Evolutionary conservation across 176 grass and related monocot genomes (phyloP).

Genomic region (Ampelocalamus luodianensis): DNA sequence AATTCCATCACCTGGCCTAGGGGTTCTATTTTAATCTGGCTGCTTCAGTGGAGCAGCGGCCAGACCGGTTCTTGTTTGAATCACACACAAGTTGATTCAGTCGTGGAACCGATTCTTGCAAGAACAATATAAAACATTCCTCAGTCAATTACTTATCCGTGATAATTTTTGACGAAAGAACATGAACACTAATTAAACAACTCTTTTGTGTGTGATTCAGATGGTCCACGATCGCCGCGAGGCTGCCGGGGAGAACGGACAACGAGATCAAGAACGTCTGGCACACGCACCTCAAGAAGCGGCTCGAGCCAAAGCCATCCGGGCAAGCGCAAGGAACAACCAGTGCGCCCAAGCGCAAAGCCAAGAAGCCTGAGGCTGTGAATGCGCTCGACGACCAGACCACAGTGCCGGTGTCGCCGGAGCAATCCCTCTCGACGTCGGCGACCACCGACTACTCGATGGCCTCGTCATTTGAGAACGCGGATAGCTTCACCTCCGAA

Average conservation of each 20-base stretch:
- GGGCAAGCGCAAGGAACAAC: not conserved
- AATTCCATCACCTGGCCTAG: not conserved
- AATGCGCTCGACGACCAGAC: not conserved
- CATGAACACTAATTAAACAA: slow-evolving; percentile 24
- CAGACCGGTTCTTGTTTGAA: slow-evolving; percentile 3
- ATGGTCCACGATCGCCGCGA: slow-evolving; percentile 83
- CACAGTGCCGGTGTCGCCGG: slow-evolving; percentile 38
- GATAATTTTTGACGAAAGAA: not conserved
- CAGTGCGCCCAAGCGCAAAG: slow-evolving; percentile 36
- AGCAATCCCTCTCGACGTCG: slow-evolving; percentile 47
- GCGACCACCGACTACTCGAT: slow-evolving; percentile 37
- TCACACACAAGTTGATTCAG: not conserved
- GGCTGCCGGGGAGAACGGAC: slow-evolving; percentile 83
- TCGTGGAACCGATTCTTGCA: not conserved
- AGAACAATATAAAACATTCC: slow-evolving; percentile 11
- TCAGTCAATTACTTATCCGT: not conserved
- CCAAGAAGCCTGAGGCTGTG: slow-evolving; percentile 16
- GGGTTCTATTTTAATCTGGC: not conserved
- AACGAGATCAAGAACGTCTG: slow-evolving; percentile 96
- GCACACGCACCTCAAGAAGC: slow-evolving; percentile 89
- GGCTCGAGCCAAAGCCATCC: slow-evolving; percentile 37
- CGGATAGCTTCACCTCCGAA: slow-evolving; percentile 60
- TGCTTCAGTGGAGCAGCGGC: not conserved
- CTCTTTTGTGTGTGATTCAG: slow-evolving; percentile 26
- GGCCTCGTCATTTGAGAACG: slow-evolving; percentile 44